Percentiles rank a stretch among this genome's conserved stretches.
These are phyloP conservation scores for Penicillium sp. DNA, from an alignment of 2,329 filamentous ascomycete genomes.

Conservation along the genomic window DNA sequence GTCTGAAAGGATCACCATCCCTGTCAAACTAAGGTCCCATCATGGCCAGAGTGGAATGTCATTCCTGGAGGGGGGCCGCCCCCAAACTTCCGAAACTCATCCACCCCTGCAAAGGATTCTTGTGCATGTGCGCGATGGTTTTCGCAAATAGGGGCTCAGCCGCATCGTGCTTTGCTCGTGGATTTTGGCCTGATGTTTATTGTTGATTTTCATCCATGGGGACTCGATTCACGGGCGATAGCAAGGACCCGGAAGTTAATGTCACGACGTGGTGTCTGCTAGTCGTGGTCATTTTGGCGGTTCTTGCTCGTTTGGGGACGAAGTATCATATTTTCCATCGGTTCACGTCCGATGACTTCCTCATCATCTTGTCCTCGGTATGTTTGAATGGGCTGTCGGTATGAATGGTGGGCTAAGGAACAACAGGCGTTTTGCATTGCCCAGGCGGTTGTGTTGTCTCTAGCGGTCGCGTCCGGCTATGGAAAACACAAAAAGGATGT, in stretches of 20 bases:
- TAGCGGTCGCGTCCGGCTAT: slow-evolving; percentile 25
- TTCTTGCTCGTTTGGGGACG: slow-evolving; percentile 23
- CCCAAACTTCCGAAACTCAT: background rate
- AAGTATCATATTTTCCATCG: slow-evolving; percentile 24
- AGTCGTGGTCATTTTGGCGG: slow-evolving; percentile 21
- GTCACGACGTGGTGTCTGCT: slow-evolving; percentile 24
- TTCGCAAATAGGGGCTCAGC: background rate
- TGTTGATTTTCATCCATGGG: slow-evolving; percentile 13
- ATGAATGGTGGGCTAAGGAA: background rate
- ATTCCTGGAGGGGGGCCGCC: background rate
- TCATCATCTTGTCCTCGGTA: slow-evolving; percentile 21
- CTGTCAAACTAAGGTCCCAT: background rate
- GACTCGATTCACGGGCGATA: slow-evolving; percentile 24
- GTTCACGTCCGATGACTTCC: slow-evolving; percentile 23
- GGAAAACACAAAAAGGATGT: slow-evolving; percentile 20
- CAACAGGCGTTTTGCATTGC: slow-evolving; percentile 12
- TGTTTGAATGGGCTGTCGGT: background rate
- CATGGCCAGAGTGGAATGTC: background rate
- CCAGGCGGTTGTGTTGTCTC: slow-evolving; percentile 20
- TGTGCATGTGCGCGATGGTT: background rate
- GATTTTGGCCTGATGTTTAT: background rate
- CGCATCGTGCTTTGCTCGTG: background rate
- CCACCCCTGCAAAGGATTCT: background rate
- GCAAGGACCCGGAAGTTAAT: slow-evolving; percentile 24
- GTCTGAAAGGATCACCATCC: background rate